Conservation (phyloP, 352 stramenopile genomes). For the Blastocystis sp. region DNA sequence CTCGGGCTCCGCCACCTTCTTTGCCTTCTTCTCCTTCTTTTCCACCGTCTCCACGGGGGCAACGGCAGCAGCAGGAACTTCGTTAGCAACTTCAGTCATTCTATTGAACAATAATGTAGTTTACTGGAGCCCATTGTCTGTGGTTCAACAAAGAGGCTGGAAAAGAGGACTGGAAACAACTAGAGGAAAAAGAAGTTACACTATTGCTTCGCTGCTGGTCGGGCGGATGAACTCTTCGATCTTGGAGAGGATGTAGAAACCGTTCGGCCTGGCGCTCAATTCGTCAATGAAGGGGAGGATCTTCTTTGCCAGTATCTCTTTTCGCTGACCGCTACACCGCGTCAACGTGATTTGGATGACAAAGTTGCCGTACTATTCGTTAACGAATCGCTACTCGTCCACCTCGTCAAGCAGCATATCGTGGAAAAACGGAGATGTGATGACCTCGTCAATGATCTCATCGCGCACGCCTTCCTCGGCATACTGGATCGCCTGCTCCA, state of each 20-base stretch:
- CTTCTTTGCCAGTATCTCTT: constrained; percentile 88
- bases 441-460: constrained; percentile 82
- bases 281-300: constrained; percentile 89
- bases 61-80: neutral
- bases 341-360: constrained; percentile 93
- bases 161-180: constrained; percentile 1
- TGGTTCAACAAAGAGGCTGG: constrained; percentile 7
- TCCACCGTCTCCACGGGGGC: neutral
- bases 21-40: constrained; percentile 31
- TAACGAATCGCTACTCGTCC: neutral
- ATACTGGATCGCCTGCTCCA: constrained; percentile 96
- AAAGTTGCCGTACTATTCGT: constrained; percentile 93
- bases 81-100: neutral
- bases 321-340: constrained; percentile 90
- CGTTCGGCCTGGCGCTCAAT: constrained; percentile 14
- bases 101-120: no score
- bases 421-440: neutral
- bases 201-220: no score
- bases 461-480: constrained; percentile 82
- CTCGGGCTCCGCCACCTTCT: constrained; percentile 26
- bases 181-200: no score
- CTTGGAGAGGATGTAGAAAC: constrained; percentile 49
- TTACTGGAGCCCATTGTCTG: no score
- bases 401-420: constrained; percentile 11
- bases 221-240: neutral